These are phyloP conservation scores for Phytophthora nicotianae DNA, from an alignment of 352 stramenopile species.

Conservation along the genomic window DNA sequence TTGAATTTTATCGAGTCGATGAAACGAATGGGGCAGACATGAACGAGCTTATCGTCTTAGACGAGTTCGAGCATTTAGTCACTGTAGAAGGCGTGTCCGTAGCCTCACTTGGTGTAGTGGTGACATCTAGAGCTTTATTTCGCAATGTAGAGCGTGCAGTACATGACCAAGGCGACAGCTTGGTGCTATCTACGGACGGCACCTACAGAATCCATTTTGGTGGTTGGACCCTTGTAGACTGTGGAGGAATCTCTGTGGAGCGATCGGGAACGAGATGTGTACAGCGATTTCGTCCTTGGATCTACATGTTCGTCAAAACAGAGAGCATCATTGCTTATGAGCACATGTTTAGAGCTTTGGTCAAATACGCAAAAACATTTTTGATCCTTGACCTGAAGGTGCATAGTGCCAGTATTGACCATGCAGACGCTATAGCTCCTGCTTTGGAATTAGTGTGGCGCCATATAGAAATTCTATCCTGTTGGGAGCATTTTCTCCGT, in stretches of 20 bases:
- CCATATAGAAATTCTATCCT: conserved; percentile 1
- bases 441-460: neutral
- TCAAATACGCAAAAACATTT: conserved; percentile 10
- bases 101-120: neutral
- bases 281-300: conserved; percentile 12
- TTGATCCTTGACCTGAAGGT: neutral
- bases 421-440: conserved; percentile 11
- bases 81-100: neutral
- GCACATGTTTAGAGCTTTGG: conserved; percentile 8
- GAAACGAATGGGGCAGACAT: conserved; percentile 1
- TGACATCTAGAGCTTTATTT: conserved; percentile 5
- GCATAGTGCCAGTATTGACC: conserved; percentile 5
- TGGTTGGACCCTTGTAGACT: conserved; percentile 6
- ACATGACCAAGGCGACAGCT: neutral
- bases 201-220: conserved; percentile 12
- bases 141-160: neutral
- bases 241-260: conserved; percentile 11
- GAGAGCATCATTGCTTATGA: conserved; percentile 10
- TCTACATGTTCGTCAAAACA: conserved; percentile 20
- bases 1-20: neutral
- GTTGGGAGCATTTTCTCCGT: conserved; percentile 14
- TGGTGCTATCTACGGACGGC: conserved; percentile 13
- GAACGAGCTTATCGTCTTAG: conserved; percentile 8
- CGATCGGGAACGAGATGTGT: neutral
- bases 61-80: conserved; percentile 14